A percentile compares a stretch with the other conserved stretches of the same genome.
Evolutionary conservation across 1,284 basidiomycete species (phyloP).

Genomic region (Austropuccinia psidii): DNA sequence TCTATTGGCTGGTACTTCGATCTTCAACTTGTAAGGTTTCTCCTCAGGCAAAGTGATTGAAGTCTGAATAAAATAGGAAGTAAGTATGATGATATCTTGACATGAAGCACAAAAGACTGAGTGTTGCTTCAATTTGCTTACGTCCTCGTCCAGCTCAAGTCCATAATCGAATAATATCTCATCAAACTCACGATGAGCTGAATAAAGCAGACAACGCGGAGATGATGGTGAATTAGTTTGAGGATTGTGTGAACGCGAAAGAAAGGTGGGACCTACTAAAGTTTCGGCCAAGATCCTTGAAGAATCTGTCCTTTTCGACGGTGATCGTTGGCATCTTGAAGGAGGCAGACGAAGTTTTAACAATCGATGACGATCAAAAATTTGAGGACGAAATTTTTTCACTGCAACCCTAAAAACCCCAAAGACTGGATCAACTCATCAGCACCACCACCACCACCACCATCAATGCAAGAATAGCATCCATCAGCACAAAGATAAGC

Average conservation of each 20-base stretch:
- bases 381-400: no score
- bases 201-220: neutral
- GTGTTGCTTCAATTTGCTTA: neutral
- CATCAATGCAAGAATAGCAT: no score
- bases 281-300: constrained; percentile 9
- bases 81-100: neutral
- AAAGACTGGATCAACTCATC: no score
- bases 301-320: constrained; percentile 25
- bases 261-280: constrained; percentile 10
- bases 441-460: no score
- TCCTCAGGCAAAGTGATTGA: constrained; percentile 38
- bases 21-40: constrained; percentile 77
- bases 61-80: neutral
- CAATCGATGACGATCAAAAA: no score
- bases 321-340: constrained; percentile 27
- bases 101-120: neutral
- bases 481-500: no score
- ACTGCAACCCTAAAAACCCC: no score
- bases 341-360: no score
- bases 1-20: constrained; percentile 96
- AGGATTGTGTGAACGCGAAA: neutral
- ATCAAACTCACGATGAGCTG: neutral
- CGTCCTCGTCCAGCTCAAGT: constrained; percentile 29
- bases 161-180: constrained; percentile 24
- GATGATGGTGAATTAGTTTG: no score